phyloP scores from a whole-genome alignment of 345 rosid species.

The Adansonia digitata region DNA sequence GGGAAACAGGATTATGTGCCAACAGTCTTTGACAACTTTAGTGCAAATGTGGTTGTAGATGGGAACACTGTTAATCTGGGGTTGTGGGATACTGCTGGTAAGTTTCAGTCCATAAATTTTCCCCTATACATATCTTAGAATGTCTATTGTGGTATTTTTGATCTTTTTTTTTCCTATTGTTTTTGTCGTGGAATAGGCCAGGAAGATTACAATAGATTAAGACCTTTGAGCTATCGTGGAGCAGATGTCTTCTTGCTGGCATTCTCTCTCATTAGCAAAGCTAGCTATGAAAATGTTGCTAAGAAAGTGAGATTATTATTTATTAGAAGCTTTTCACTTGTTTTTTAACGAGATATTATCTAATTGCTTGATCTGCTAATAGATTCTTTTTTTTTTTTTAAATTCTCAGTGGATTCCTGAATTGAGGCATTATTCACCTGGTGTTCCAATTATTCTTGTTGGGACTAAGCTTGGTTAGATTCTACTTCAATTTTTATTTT shows the following conservation, averaged over 20 bases:
- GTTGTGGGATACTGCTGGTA: constrained; percentile 98
- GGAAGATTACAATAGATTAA: constrained; percentile 85
- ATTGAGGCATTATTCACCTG: constrained; percentile 83
- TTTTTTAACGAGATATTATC: not conserved
- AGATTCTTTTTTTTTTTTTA: constrained; percentile 14
- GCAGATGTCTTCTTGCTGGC: constrained; percentile 90
- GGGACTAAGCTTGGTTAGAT: constrained; percentile 79
- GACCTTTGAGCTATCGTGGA: constrained; percentile 92
- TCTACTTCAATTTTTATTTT: constrained; percentile 11
- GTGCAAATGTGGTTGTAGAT: constrained; percentile 96
- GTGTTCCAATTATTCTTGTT: constrained; percentile 78
- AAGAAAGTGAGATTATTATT: constrained; percentile 50
- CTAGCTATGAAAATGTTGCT: constrained; percentile 84
- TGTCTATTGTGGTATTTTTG: not conserved
- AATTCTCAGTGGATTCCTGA: constrained; percentile 88
- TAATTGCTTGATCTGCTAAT: constrained; percentile 18
- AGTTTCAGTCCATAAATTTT: not conserved
- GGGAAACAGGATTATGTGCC: constrained; percentile 86
- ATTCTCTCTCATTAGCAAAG: constrained; percentile 89
- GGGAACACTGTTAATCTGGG: constrained; percentile 91
- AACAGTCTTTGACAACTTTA: constrained; percentile 93
- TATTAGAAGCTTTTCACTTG: not conserved
- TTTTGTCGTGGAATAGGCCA: constrained; percentile 53
- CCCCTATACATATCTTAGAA: not conserved
- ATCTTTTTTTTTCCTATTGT: not conserved